Percentiles rank a stretch among this genome's conserved stretches.
phyloP scores from a whole-genome alignment of 345 rosid genomes.

The Salix koriyanagi region DNA sequence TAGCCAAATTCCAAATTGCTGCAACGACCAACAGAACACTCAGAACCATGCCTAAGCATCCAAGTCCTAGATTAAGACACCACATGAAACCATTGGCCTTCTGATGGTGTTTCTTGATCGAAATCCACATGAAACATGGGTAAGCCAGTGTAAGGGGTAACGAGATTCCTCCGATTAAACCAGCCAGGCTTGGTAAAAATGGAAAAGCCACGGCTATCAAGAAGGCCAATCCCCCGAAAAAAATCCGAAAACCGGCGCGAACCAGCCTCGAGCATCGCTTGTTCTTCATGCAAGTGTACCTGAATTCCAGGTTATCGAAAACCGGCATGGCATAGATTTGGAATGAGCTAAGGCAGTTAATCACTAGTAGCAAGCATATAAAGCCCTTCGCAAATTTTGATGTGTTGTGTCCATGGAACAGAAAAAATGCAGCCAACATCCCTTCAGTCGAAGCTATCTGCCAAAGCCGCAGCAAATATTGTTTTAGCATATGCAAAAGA shows the following conservation, averaged over 20 bases:
- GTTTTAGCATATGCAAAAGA: neutral
- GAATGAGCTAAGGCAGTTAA: conserved; percentile 38
- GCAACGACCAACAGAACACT: conserved; percentile 32
- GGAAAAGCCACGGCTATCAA: conserved; percentile 45
- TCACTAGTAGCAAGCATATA: conserved; percentile 20
- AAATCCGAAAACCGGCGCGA: conserved; percentile 24
- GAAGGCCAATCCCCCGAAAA: conserved; percentile 43
- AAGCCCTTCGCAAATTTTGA: conserved; percentile 24
- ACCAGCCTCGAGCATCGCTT: conserved; percentile 24
- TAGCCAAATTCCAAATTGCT: conserved; percentile 34
- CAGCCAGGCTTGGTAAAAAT: conserved; percentile 35
- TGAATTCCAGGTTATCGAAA: conserved; percentile 47
- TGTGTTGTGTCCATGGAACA: conserved; percentile 18
- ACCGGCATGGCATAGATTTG: conserved; percentile 55
- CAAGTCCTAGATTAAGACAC: conserved; percentile 44
- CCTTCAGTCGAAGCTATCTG: conserved; percentile 35
- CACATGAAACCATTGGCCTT: conserved; percentile 10
- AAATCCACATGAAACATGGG: conserved; percentile 44
- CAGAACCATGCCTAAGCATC: conserved; percentile 35
- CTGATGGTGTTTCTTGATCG: conserved; percentile 12
- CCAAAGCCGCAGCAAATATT: neutral
- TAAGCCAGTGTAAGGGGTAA: conserved; percentile 40
- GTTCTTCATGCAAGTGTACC: conserved; percentile 18
- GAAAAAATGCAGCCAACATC: conserved; percentile 21
- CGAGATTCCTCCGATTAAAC: conserved; percentile 43